Evolutionary conservation across 129 eudicot genomes (phyloP).

Genomic region (Centrapalus pauciflorus): DNA sequence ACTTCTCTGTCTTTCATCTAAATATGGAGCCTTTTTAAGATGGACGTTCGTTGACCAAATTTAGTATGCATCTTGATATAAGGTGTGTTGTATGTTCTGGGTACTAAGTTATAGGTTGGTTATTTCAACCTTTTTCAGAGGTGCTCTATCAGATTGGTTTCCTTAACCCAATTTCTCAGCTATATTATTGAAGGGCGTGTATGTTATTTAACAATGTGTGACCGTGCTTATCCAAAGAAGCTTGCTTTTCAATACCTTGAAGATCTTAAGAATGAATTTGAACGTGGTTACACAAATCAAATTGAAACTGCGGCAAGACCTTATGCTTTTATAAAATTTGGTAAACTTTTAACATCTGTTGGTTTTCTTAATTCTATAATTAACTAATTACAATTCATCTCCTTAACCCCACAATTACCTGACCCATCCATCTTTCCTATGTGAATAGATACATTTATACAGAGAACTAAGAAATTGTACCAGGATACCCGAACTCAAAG

Average conservation of each 20-base stretch:
- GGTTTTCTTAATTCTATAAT: neutral
- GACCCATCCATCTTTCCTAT: neutral
- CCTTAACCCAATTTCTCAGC: slow-evolving; percentile 46
- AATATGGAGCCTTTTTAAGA: neutral
- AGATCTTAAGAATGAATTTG: slow-evolving; percentile 94
- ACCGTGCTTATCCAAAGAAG: slow-evolving; percentile 94
- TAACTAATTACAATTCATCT: neutral
- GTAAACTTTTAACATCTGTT: slow-evolving; percentile 27
- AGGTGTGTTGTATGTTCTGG: neutral
- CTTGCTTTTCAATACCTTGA: slow-evolving; percentile 94
- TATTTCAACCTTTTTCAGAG: neutral
- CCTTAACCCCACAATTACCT: neutral
- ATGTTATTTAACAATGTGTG: slow-evolving; percentile 97
- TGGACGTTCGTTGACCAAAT: neutral
- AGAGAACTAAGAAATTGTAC: slow-evolving; percentile 87
- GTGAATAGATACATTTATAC: slow-evolving; percentile 73
- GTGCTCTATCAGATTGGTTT: neutral
- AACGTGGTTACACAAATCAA: slow-evolving; percentile 83
- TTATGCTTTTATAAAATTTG: slow-evolving; percentile 93
- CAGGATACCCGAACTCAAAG: slow-evolving; percentile 96
- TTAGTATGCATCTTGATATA: neutral
- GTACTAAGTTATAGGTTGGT: slow-evolving; percentile 5
- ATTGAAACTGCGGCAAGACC: slow-evolving; percentile 99
- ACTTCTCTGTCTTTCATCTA: neutral
- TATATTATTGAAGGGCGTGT: slow-evolving; percentile 90